phyloP scores from a whole-genome alignment of 2,329 filamentous ascomycete genomes.

The Colletotrichum sp. region DNA sequence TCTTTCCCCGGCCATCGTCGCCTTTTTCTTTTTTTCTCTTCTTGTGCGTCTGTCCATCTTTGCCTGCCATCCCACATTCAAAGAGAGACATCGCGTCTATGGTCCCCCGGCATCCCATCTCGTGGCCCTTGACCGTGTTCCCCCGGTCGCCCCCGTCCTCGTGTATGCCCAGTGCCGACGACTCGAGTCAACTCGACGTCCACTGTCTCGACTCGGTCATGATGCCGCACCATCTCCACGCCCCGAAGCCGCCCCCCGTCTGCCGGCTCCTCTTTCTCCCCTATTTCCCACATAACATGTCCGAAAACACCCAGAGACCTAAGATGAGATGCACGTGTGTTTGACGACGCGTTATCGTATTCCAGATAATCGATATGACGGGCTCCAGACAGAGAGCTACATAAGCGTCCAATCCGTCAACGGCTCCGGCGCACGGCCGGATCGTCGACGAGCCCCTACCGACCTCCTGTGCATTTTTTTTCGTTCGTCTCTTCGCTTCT shows the following conservation, averaged over 20 bases:
- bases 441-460: neutral
- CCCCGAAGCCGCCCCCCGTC: neutral
- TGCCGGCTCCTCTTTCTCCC: neutral
- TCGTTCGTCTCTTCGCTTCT: neutral
- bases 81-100: neutral
- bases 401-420: slow-evolving; percentile 13
- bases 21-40: neutral
- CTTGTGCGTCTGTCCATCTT: neutral
- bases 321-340: slow-evolving; percentile 18
- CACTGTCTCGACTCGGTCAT: slow-evolving; percentile 10
- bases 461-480: neutral
- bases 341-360: slow-evolving; percentile 1
- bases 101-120: neutral
- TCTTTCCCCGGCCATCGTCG: neutral
- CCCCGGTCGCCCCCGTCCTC: neutral
- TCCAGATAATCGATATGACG: neutral
- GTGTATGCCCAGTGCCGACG: neutral
- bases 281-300: slow-evolving; percentile 7
- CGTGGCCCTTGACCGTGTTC: neutral
- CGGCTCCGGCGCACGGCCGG: slow-evolving; percentile 14
- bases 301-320: neutral
- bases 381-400: slow-evolving; percentile 12
- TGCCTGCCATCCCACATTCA: neutral
- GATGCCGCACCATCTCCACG: slow-evolving; percentile 10
- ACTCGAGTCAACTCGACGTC: neutral